Percentiles rank a stretch among this genome's conserved stretches.
These are phyloP conservation scores for Vickermania spadyakhi DNA, from an alignment of 208 protist genomes.

Conservation along the genomic window DNA sequence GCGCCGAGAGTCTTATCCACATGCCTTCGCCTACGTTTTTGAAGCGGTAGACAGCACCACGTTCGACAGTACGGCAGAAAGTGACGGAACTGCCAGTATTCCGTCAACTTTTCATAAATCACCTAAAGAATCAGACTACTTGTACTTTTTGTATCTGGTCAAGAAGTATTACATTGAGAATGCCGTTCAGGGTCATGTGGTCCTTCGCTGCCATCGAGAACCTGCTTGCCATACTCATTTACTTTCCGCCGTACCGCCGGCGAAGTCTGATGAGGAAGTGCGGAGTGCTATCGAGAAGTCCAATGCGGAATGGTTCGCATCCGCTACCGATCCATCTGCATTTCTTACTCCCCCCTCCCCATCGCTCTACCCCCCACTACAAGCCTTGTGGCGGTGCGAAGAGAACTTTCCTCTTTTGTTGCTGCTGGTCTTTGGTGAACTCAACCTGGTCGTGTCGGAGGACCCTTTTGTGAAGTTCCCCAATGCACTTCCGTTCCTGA, in stretches of 20 bases:
- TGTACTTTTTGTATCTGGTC: slow-evolving; percentile 71
- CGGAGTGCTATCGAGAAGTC: slow-evolving; percentile 12
- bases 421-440: slow-evolving; percentile 80
- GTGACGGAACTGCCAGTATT: not conserved
- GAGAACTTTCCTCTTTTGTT: slow-evolving; percentile 67
- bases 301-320: not conserved
- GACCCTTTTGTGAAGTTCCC: slow-evolving; percentile 80
- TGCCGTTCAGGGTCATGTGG: slow-evolving; percentile 78
- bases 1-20: slow-evolving; percentile 55
- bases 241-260: slow-evolving; percentile 69
- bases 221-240: slow-evolving; percentile 33
- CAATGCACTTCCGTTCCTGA: slow-evolving; percentile 51
- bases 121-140: slow-evolving; percentile 39
- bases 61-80: slow-evolving; percentile 14
- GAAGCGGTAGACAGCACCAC: slow-evolving; percentile 28
- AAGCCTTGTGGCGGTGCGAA: slow-evolving; percentile 62
- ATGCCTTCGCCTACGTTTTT: slow-evolving; percentile 62
- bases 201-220: slow-evolving; percentile 67
- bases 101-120: not conserved
- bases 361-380: slow-evolving; percentile 53
- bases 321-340: not conserved
- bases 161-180: slow-evolving; percentile 81
- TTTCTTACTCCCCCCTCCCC: not conserved
- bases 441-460: slow-evolving; percentile 76
- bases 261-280: slow-evolving; percentile 70